A percentile compares a stretch with the other conserved stretches of the same genome.
Evolutionary conservation across 2,329 filamentous ascomycete species (phyloP).

Genomic region (Calycina herbarum): DNA sequence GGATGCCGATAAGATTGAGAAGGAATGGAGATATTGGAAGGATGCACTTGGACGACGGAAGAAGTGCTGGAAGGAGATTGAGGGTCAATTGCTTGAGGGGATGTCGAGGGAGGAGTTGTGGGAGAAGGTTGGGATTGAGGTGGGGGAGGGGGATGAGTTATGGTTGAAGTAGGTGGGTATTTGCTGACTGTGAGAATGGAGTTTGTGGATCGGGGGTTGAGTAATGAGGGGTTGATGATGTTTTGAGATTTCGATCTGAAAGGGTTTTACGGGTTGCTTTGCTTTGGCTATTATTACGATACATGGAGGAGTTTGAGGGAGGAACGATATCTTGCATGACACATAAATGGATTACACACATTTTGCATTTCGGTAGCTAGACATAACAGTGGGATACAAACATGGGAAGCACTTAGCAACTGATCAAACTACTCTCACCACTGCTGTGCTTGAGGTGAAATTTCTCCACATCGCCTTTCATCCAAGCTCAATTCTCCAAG

Average conservation of each 20-base stretch:
- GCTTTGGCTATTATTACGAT: not conserved
- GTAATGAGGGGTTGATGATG: not conserved
- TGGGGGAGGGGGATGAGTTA: constrained; percentile 18
- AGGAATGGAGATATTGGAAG: constrained; percentile 48
- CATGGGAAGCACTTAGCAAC: no score
- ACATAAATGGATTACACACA: no score
- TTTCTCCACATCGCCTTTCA: no score
- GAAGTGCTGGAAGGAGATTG: constrained; percentile 33
- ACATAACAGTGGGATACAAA: no score
- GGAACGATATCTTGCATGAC: not conserved
- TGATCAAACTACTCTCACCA: no score
- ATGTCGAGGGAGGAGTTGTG: constrained; percentile 50
- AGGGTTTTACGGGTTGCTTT: not conserved
- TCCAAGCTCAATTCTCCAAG: no score
- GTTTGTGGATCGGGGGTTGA: not conserved
- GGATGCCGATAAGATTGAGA: constrained; percentile 48
- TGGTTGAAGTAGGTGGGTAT: not conserved
- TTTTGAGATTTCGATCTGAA: not conserved
- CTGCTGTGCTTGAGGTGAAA: no score
- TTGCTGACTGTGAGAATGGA: not conserved
- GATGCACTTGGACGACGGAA: constrained; percentile 34
- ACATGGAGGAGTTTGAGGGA: not conserved
- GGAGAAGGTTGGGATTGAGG: constrained; percentile 39
- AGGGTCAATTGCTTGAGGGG: constrained; percentile 47
- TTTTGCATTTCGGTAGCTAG: no score